Evolutionary conservation across 2,329 filamentous ascomycete genomes (phyloP).

Genomic region (Xylariaceae sp.): DNA sequence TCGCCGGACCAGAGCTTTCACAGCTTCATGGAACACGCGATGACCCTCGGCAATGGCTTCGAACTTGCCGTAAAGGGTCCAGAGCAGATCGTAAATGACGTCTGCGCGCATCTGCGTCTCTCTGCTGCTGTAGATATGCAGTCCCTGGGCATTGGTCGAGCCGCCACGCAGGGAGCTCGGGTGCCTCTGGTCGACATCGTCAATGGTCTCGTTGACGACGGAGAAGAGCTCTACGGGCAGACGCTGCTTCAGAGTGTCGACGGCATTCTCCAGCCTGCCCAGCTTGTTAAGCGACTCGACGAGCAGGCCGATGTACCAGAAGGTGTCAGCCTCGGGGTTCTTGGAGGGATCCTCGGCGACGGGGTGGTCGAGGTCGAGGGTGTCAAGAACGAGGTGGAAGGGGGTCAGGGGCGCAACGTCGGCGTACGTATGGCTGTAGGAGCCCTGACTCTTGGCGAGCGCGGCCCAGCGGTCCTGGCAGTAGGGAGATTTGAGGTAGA

Average conservation of each 20-base stretch:
- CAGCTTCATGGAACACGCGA: conserved; percentile 87
- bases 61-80: conserved; percentile 92
- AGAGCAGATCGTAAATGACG: conserved; percentile 87
- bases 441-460: conserved; percentile 65
- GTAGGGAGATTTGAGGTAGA: conserved; percentile 97
- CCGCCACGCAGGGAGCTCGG: conserved; percentile 71
- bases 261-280: conserved; percentile 77
- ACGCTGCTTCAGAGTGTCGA: conserved; percentile 88
- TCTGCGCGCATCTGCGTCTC: conserved; percentile 76
- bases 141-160: conserved; percentile 51
- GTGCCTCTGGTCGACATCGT: conserved; percentile 88
- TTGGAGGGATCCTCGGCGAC: conserved; percentile 84
- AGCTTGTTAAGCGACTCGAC: conserved; percentile 90
- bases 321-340: conserved; percentile 93
- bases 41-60: conserved; percentile 96
- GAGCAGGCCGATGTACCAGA: conserved; percentile 84
- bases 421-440: conserved; percentile 47
- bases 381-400: conserved; percentile 59
- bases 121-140: conserved; percentile 63
- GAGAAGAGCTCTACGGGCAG: conserved; percentile 90
- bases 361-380: conserved; percentile 57
- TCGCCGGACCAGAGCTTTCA: conserved; percentile 79
- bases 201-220: conserved; percentile 91
- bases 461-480: conserved; percentile 94
- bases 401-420: conserved; percentile 47